Evolutionary conservation across 345 rosid genomes (phyloP).

Genomic region (Citrus australasica): DNA sequence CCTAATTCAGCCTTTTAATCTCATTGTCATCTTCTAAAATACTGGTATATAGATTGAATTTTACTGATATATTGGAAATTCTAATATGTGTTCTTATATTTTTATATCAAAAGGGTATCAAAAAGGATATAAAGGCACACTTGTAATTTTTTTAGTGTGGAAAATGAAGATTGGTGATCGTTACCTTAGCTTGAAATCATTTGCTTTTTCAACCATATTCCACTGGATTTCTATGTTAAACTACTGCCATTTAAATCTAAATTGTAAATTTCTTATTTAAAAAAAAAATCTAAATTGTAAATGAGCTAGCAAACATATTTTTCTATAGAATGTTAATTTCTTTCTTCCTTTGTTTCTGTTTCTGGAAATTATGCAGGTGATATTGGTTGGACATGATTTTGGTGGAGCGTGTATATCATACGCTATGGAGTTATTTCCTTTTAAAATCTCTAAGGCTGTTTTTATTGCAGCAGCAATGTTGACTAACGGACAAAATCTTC

Average conservation of each 20-base stretch:
- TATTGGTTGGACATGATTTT: conserved; percentile 92
- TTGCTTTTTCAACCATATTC: not conserved
- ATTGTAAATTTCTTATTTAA: too few relatives aligned
- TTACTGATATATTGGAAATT: not conserved
- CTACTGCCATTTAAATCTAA: not conserved
- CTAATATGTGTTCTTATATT: not conserved
- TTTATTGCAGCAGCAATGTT: conserved; percentile 87
- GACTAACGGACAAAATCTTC: conserved; percentile 62
- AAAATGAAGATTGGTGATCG: not conserved
- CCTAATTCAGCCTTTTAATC: not conserved
- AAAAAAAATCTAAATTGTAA: not conserved
- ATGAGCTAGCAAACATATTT: not conserved
- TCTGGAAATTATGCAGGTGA: conserved; percentile 50
- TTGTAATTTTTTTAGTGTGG: not conserved
- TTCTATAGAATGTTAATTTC: not conserved
- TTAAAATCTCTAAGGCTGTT: conserved; percentile 66
- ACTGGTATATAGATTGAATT: not conserved
- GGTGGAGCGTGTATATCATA: conserved; percentile 90
- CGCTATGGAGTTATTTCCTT: conserved; percentile 85
- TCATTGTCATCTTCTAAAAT: not conserved
- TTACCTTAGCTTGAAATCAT: conserved; percentile 3
- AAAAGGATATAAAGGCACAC: not conserved
- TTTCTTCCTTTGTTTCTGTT: not conserved
- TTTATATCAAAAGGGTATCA: not conserved
- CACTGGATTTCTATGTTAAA: not conserved